Evolutionary conservation across 352 stramenopile species (phyloP).

Genomic region (Globisporangium barbulae): DNA sequence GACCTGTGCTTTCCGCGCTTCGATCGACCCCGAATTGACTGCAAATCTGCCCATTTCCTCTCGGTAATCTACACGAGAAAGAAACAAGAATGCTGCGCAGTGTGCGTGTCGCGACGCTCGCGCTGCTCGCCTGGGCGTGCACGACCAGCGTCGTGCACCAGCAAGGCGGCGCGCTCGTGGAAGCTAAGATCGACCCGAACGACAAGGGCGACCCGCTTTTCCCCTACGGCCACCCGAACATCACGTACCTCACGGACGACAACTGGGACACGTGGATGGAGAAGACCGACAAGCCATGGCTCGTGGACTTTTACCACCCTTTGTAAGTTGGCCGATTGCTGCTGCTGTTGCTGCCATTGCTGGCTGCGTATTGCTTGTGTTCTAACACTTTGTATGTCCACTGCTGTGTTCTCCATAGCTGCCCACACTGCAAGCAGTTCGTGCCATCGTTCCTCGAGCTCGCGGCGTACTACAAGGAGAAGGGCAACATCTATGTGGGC

Average conservation of each 20-base stretch:
- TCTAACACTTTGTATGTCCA: conserved; percentile 14
- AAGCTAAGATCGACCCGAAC: conserved; percentile 53
- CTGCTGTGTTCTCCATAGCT: conserved; percentile 33
- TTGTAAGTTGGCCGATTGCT: conserved; percentile 46
- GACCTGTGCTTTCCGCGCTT: conserved; percentile 5
- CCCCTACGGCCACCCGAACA: conserved; percentile 75
- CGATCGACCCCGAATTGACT: conserved; percentile 3
- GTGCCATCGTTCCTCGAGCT: conserved; percentile 58
- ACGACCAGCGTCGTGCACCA: conserved; percentile 4
- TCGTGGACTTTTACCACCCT: conserved; percentile 85
- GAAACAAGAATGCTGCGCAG: conserved; percentile 4
- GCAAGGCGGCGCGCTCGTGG: conserved; percentile 13
- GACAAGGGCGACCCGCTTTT: conserved; percentile 78
- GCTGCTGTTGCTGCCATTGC: not conserved
- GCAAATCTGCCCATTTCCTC: not conserved
- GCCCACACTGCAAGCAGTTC: conserved; percentile 80
- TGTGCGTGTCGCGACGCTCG: conserved; percentile 10
- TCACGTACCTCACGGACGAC: conserved; percentile 83
- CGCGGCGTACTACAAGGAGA: conserved; percentile 71
- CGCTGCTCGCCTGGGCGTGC: conserved; percentile 10
- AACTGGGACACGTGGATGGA: conserved; percentile 75
- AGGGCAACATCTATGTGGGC: conserved; percentile 63
- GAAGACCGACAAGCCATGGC: conserved; percentile 76
- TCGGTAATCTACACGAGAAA: not conserved
- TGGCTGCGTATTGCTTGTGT: not conserved